Evolutionary conservation across 1,284 basidiomycete genomes (phyloP), one percentile per base, ranked within the genome.

Genomic region (Heliocybe sulcata): DNA sequence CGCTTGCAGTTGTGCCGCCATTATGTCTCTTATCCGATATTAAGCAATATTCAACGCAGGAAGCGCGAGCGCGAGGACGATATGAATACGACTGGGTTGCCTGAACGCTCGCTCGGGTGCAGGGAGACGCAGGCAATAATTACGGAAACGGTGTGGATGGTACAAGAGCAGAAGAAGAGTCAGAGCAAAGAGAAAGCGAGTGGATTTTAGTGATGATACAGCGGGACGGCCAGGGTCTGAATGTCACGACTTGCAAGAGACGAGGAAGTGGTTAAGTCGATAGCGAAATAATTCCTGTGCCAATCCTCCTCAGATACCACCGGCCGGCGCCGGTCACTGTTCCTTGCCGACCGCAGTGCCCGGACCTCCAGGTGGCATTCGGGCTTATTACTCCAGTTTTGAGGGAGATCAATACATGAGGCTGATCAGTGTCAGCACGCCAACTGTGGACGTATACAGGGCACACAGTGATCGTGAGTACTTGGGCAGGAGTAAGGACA

Each of bases 1-100:
- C 60, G 85, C 83, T 58, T 87, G 80, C 59, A 89, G 82, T 35
- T 85, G 81, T 58, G 85, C 58, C 52, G 73, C 69, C 73, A 75
- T 75, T 57, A 61, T 56, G 57, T 59, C 58, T 56, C 52, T 29
- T 42, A 14, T 26, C 52, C 27, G 51, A 45, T 50, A 53, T 51
- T 12, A 26, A 42, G 38, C 38, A 42, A 49, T 16, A 23, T 23
- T 12, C 47, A 49, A 49, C 35, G 35, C 35, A 35, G 48, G 16
- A n/a, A 22, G 6, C 42, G 4, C 19, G 12, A 19, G 26, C 51
- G 51, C 14, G 51, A 6, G 33, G 26, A 19, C 51, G 29, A 52
- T 16, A 35, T 35, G 33, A 42, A 42, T 42, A 31, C 33, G 51
- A 35, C 11, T 31, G 20, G 51, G 25, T 20, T 29, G 19, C 42